These are phyloP conservation scores for Boletellus sp. DNA, from an alignment of 768 basidiomycete species.

Conservation along the genomic window DNA sequence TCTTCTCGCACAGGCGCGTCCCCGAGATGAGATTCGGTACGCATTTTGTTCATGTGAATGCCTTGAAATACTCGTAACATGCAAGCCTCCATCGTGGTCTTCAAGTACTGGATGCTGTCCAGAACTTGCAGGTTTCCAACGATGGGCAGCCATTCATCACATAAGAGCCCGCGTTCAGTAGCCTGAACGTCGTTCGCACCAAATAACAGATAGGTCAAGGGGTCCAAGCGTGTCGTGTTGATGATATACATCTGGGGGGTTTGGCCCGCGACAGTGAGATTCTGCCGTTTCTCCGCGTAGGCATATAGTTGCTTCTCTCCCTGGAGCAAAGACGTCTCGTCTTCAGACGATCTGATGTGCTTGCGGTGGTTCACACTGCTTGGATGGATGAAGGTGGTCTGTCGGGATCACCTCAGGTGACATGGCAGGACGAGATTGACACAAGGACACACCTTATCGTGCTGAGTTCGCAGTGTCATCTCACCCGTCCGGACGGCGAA, in stretches of 20 bases:
- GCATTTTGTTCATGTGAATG: constrained; percentile 44
- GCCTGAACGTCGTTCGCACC: constrained; percentile 78
- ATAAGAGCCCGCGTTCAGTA: constrained; percentile 70
- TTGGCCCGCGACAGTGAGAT: constrained; percentile 48
- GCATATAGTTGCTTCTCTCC: constrained; percentile 75
- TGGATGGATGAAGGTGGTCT: constrained; percentile 80
- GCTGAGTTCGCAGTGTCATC: constrained; percentile 64
- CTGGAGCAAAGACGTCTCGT: constrained; percentile 16
- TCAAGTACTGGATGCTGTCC: constrained; percentile 81
- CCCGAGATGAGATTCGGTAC: constrained; percentile 28
- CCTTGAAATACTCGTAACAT: constrained; percentile 92
- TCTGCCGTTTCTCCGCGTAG: constrained; percentile 80
- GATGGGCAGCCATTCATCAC: constrained; percentile 89
- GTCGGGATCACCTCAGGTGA: constrained; percentile 9
- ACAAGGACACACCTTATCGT: constrained; percentile 66
- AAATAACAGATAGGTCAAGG: constrained; percentile 86
- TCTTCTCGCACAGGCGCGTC: constrained; percentile 40
- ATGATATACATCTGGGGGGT: constrained; percentile 66
- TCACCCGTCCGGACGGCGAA: constrained; percentile 78
- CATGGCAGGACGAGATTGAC: constrained; percentile 2
- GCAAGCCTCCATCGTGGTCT: constrained; percentile 73
- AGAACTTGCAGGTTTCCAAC: constrained; percentile 68
- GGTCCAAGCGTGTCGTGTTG: constrained; percentile 80
- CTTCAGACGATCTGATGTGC: constrained; percentile 29
- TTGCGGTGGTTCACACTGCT: constrained; percentile 82